Percentiles rank a stretch among this genome's conserved stretches.
phyloP scores from a whole-genome alignment of 1,139 yeast genomes.

The Saccharomyces hybrid region DNA sequence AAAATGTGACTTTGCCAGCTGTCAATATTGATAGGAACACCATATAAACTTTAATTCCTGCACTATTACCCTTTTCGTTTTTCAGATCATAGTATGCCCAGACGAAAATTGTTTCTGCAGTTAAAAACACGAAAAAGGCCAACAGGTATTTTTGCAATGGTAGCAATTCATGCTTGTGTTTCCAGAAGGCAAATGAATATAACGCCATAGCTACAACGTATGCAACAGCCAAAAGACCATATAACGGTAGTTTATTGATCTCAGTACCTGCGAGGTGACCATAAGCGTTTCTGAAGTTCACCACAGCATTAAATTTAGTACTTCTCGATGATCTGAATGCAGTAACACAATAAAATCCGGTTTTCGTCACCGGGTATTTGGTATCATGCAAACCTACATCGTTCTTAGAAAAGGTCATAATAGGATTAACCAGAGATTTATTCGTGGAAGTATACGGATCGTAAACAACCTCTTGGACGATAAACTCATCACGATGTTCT shows the following conservation, averaged over 20 bases:
- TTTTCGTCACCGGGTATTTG: constrained; percentile 55
- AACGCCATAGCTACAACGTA: constrained; percentile 75
- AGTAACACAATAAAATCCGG: constrained; percentile 90
- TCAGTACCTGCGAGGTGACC: constrained; percentile 87
- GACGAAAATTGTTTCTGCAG: constrained; percentile 75
- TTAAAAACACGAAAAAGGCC: constrained; percentile 74
- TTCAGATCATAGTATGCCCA: constrained; percentile 89
- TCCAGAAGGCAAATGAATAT: constrained; percentile 80
- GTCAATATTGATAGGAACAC: constrained; percentile 70
- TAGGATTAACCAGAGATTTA: constrained; percentile 39
- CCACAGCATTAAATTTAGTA: constrained; percentile 51
- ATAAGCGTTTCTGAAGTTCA: constrained; percentile 81
- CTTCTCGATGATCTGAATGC: constrained; percentile 35
- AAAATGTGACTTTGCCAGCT: constrained; percentile 75
- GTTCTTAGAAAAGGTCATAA: constrained; percentile 49
- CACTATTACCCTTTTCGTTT: constrained; percentile 53
- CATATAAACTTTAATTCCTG: constrained; percentile 68
- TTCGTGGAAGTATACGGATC: constrained; percentile 35
- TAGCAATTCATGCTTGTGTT: constrained; percentile 77
- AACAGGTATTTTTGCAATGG: constrained; percentile 87
- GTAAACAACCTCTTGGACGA: constrained; percentile 37
- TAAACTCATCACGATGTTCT: constrained; percentile 52
- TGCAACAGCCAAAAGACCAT: constrained; percentile 76
- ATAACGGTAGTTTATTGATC: constrained; percentile 82
- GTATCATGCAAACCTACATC: constrained; percentile 54